Conservation (phyloP, 495 filamentous ascomycete species). For the Cercophora samala region DNA sequence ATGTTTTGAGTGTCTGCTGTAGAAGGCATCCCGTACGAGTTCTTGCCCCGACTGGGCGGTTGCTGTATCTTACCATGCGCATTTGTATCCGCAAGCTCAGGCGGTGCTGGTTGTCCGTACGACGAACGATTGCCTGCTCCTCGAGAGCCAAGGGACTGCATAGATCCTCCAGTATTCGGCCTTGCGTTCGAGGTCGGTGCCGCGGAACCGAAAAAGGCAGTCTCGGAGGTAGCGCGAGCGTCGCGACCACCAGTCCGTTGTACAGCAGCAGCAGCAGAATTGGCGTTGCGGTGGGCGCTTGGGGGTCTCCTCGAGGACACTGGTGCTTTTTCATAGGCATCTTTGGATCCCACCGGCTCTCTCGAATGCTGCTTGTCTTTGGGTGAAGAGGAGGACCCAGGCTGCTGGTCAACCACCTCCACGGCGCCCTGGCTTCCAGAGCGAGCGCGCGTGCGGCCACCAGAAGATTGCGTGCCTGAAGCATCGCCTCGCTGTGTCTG, state of each 20-base stretch:
- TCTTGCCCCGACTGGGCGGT: slow-evolving; percentile 68
- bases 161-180: slow-evolving; percentile 78
- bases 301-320: slow-evolving; percentile 43
- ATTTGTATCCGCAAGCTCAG: slow-evolving; percentile 84
- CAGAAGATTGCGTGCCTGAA: slow-evolving; percentile 24
- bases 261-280: slow-evolving; percentile 41
- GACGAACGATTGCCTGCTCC: slow-evolving; percentile 75
- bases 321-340: slow-evolving; percentile 42
- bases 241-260: slow-evolving; percentile 50
- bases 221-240: slow-evolving; percentile 48
- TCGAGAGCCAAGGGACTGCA: slow-evolving; percentile 61
- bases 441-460: slow-evolving; percentile 50
- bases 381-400: slow-evolving; percentile 32
- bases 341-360: slow-evolving; percentile 47
- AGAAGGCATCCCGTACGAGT: slow-evolving; percentile 66
- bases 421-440: slow-evolving; percentile 48
- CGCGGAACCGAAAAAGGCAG: slow-evolving; percentile 42
- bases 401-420: slow-evolving; percentile 32
- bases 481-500: slow-evolving; percentile 63
- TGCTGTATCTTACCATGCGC: slow-evolving; percentile 87
- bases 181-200: slow-evolving; percentile 51
- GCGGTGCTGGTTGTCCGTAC: slow-evolving; percentile 84
- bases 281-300: slow-evolving; percentile 45
- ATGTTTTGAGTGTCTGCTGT: slow-evolving; percentile 51
- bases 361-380: slow-evolving; percentile 53